These are phyloP conservation scores for Plasmodium cynomolgi DNA, from an alignment of 169 alveolate species.

Conservation along the genomic window DNA sequence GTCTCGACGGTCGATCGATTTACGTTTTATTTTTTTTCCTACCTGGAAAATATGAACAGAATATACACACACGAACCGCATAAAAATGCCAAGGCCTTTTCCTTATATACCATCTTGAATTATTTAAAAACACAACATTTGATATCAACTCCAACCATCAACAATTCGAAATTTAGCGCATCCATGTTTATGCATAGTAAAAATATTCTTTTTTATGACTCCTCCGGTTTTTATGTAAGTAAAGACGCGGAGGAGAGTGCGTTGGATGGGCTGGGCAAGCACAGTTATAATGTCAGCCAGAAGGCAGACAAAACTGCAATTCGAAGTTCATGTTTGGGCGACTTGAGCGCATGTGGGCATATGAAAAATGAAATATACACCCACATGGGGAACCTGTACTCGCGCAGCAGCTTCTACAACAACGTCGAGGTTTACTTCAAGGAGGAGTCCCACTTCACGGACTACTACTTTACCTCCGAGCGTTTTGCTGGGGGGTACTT, in stretches of 20 bases:
- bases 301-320: background rate
- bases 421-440: background rate
- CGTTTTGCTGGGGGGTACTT: background rate
- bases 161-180: slow-evolving; percentile 42
- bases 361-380: slow-evolving; percentile 30
- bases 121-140: slow-evolving; percentile 60
- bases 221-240: slow-evolving; percentile 8
- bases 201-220: slow-evolving; percentile 50
- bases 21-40: slow-evolving; percentile 77
- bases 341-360: slow-evolving; percentile 52
- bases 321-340: slow-evolving; percentile 17
- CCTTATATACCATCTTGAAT: slow-evolving; percentile 37
- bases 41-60: slow-evolving; percentile 68
- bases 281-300: background rate
- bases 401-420: slow-evolving; percentile 14
- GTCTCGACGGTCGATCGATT: slow-evolving; percentile 84
- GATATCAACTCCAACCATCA: slow-evolving; percentile 39
- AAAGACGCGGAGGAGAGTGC: slow-evolving; percentile 9
- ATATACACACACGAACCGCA: slow-evolving; percentile 60
- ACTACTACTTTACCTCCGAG: slow-evolving; percentile 8
- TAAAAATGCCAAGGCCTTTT: slow-evolving; percentile 49
- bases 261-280: background rate
- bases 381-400: slow-evolving; percentile 30
- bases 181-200: slow-evolving; percentile 55
- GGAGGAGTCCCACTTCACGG: slow-evolving; percentile 23